Conservation (phyloP, 441 rosid genomes). For the Francoa sonchifolia region DNA sequence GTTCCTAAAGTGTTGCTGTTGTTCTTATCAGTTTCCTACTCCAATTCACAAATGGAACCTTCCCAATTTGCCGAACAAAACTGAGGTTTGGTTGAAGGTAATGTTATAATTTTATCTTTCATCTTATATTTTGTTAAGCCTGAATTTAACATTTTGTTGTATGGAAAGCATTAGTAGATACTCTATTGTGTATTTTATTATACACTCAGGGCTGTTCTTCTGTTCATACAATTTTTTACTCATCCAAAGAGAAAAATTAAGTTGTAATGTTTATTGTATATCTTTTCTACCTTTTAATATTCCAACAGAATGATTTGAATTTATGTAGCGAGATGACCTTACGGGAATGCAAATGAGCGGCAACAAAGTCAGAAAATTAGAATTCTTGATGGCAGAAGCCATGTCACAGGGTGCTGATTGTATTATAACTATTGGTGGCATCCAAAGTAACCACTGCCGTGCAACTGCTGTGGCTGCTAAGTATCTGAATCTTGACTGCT, state of each 20-base stretch:
- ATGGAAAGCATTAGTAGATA: too few species aligned
- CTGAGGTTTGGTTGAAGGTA: constrained; percentile 85
- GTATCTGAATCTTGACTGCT: constrained; percentile 65
- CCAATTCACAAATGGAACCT: constrained; percentile 89
- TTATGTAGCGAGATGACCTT: constrained; percentile 61
- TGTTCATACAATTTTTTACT: too few species aligned
- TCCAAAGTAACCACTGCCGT: constrained; percentile 93
- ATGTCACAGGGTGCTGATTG: constrained; percentile 72
- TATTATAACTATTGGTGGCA: constrained; percentile 74
- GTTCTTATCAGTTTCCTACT: constrained; percentile 45
- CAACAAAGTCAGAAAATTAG: constrained; percentile 81
- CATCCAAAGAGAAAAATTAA: too few species aligned
- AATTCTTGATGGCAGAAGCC: constrained; percentile 82
- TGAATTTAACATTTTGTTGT: too few species aligned
- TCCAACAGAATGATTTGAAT: constrained; percentile 1
- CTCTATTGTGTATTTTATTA: too few species aligned
- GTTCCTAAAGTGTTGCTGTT: too few species aligned
- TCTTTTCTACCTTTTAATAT: too few species aligned
- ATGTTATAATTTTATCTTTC: neutral
- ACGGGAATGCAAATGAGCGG: constrained; percentile 95
- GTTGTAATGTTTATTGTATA: too few species aligned
- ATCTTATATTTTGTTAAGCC: too few species aligned
- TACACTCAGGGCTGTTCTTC: too few species aligned
- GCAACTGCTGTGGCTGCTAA: constrained; percentile 88
- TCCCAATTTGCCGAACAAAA: constrained; percentile 59